Conservation (phyloP, 2,329 filamentous ascomycete genomes). For the Pseudocercospora macadamiae region DNA sequence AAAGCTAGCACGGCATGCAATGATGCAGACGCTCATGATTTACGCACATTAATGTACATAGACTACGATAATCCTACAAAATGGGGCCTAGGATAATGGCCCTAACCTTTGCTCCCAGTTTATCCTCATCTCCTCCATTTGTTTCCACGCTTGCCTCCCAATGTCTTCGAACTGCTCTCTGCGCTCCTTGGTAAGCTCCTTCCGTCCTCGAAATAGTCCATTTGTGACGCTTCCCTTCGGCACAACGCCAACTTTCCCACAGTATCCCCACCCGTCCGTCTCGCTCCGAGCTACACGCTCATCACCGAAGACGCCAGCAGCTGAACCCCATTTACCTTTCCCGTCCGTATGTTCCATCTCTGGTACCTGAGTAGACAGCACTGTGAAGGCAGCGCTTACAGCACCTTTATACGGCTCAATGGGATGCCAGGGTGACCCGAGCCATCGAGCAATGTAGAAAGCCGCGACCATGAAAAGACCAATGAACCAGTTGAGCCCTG, state of each 20-base stretch:
- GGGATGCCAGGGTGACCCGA: slow-evolving; percentile 88
- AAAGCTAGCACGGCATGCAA: neutral
- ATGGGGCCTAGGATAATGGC: slow-evolving; percentile 36
- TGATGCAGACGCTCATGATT: neutral
- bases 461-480: slow-evolving; percentile 68
- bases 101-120: slow-evolving; percentile 46
- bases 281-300: slow-evolving; percentile 71
- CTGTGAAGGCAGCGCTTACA: slow-evolving; percentile 74
- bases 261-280: slow-evolving; percentile 80
- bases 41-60: neutral
- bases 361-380: slow-evolving; percentile 68
- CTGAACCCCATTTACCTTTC: slow-evolving; percentile 82
- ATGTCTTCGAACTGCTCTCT: slow-evolving; percentile 72
- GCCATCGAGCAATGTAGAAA: slow-evolving; percentile 72
- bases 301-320: slow-evolving; percentile 61
- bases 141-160: slow-evolving; percentile 58
- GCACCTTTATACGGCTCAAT: slow-evolving; percentile 77
- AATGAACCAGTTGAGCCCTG: slow-evolving; percentile 72
- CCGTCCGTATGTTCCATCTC: slow-evolving; percentile 52
- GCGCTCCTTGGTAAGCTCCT: slow-evolving; percentile 62
- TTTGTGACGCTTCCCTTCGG: slow-evolving; percentile 44
- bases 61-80: neutral
- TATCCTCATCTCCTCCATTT: slow-evolving; percentile 41
- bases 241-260: slow-evolving; percentile 58
- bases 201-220: slow-evolving; percentile 61